phyloP scores from a whole-genome alignment of 1,284 basidiomycete species.

The Termitomyces sp. region DNA sequence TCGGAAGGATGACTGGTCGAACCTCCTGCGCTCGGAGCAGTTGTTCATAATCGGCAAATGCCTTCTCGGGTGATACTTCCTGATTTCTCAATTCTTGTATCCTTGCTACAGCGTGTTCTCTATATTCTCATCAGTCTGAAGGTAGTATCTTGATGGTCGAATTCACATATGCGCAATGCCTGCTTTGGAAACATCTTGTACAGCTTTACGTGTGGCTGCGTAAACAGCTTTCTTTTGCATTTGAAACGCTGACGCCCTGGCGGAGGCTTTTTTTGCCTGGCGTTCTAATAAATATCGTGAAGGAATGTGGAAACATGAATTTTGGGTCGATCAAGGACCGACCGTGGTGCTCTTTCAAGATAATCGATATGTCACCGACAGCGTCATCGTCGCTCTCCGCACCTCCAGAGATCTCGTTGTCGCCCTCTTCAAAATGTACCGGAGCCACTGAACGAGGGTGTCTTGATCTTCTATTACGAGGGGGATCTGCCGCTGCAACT shows the following conservation, averaged over 20 bases:
- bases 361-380: conserved; percentile 4
- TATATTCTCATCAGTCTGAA: conserved; percentile 6
- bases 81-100: conserved; percentile 17
- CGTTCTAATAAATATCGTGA: conserved; percentile 12
- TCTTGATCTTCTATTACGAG: not conserved
- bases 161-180: conserved; percentile 23
- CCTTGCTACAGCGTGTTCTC: conserved; percentile 19
- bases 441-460: conserved; percentile 2
- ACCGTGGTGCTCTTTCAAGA: conserved; percentile 12
- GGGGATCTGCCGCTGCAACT: not conserved
- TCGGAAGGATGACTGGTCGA: conserved; percentile 2
- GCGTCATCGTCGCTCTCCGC: conserved; percentile 1
- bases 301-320: not conserved
- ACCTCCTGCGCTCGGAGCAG: conserved; percentile 18
- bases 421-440: conserved; percentile 4
- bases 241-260: conserved; percentile 17
- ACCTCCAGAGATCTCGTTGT: conserved; percentile 1
- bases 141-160: not conserved
- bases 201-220: conserved; percentile 23
- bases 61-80: conserved; percentile 18
- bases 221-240: conserved; percentile 25
- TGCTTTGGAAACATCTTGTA: conserved; percentile 22
- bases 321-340: not conserved
- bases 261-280: conserved; percentile 16
- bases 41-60: conserved; percentile 19